Percentiles rank a stretch among this genome's conserved stretches.
Conservation (phyloP, 441 rosid genomes). For the Adansonia grandidieri region DNA sequence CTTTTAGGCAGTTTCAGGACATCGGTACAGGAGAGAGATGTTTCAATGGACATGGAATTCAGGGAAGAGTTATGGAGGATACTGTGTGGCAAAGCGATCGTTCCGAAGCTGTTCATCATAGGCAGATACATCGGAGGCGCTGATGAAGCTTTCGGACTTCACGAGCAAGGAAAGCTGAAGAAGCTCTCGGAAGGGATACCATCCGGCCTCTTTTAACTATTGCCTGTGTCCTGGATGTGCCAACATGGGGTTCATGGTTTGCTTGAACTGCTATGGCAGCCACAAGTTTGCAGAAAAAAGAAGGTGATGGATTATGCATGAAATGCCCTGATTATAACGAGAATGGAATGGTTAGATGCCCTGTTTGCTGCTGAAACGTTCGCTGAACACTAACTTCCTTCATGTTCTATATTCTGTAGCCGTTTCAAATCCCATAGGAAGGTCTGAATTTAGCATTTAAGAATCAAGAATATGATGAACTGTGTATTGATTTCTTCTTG, state of each 20-base stretch:
- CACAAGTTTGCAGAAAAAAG: conserved; percentile 49
- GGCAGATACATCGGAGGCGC: conserved; percentile 91
- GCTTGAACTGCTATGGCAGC: conserved; percentile 74
- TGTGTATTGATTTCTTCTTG: neutral
- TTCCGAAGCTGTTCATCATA: conserved; percentile 73
- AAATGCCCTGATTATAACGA: conserved; percentile 80
- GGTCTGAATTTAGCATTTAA: too few species aligned
- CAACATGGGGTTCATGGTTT: conserved; percentile 61
- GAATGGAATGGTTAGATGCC: conserved; percentile 79
- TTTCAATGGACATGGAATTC: conserved; percentile 71
- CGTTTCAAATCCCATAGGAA: neutral
- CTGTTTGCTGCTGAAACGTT: conserved; percentile 48
- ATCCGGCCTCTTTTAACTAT: conserved; percentile 19
- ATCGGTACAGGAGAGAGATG: conserved; percentile 62
- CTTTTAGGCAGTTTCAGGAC: conserved; percentile 64
- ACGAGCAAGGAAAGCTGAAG: conserved; percentile 45
- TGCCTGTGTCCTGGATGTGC: conserved; percentile 56
- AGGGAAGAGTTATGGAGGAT: conserved; percentile 75
- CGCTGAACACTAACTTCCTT: neutral
- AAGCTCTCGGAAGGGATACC: conserved; percentile 59
- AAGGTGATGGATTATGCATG: conserved; percentile 32
- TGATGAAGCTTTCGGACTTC: conserved; percentile 66
- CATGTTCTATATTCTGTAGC: neutral
- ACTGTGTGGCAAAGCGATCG: conserved; percentile 57
- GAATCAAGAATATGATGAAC: neutral